These are phyloP conservation scores for Plasmodium malariae DNA, from an alignment of 169 alveolate species.

Conservation along the genomic window DNA sequence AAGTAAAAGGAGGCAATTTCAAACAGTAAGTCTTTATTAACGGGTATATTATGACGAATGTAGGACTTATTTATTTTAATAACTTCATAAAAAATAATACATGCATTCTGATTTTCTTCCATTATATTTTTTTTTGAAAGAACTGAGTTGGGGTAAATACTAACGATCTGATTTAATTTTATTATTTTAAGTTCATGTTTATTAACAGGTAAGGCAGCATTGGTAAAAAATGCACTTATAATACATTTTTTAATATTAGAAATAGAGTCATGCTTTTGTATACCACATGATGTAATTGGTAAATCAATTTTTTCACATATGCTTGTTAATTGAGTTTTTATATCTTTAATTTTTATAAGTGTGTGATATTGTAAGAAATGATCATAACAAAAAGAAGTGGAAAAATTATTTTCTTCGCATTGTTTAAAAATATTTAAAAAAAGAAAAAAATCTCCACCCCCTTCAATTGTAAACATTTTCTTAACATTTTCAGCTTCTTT, in stretches of 20 bases:
- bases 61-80: slow-evolving; percentile 68
- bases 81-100: slow-evolving; percentile 76
- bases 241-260: slow-evolving; percentile 65
- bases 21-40: slow-evolving; percentile 45
- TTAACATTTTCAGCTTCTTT: slow-evolving; percentile 98
- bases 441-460: slow-evolving; percentile 98
- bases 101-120: slow-evolving; percentile 60
- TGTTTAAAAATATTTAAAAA: slow-evolving; percentile 96
- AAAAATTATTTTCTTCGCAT: slow-evolving; percentile 97
- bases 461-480: slow-evolving; percentile 94
- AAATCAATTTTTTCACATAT: slow-evolving; percentile 87
- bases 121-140: slow-evolving; percentile 69
- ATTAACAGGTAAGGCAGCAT: slow-evolving; percentile 67
- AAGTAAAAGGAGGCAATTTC: slow-evolving; percentile 68
- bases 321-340: slow-evolving; percentile 94
- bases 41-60: slow-evolving; percentile 64
- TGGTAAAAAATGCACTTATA: slow-evolving; percentile 71
- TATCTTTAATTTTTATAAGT: slow-evolving; percentile 97
- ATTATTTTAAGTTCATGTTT: slow-evolving; percentile 65
- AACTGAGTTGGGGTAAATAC: slow-evolving; percentile 72
- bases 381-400: slow-evolving; percentile 97
- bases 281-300: slow-evolving; percentile 78
- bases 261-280: slow-evolving; percentile 56
- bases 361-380: slow-evolving; percentile 96
- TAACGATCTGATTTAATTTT: slow-evolving; percentile 68